These are phyloP conservation scores for Aureobasidium sp. DNA, from an alignment of 2,329 filamentous ascomycete species.

Conservation along the genomic window DNA sequence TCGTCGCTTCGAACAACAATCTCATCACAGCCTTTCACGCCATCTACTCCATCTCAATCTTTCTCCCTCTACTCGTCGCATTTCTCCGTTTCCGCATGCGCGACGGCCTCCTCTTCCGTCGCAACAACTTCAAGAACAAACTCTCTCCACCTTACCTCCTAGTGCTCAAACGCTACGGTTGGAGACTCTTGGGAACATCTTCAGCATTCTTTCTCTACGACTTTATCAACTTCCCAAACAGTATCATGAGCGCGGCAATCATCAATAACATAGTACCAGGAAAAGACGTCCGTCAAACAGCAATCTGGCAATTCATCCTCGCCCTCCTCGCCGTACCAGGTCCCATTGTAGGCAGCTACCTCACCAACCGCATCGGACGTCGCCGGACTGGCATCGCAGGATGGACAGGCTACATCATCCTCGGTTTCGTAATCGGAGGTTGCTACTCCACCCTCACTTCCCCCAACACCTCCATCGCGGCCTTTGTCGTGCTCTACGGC, in stretches of 20 bases:
- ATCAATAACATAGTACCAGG: slow-evolving; percentile 41
- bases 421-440: slow-evolving; percentile 59
- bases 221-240: slow-evolving; percentile 51
- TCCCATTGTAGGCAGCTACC: slow-evolving; percentile 53
- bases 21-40: slow-evolving; percentile 46
- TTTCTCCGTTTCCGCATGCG: slow-evolving; percentile 40
- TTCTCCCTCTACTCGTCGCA: slow-evolving; percentile 50
- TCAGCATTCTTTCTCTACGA: slow-evolving; percentile 60
- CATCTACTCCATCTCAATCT: slow-evolving; percentile 49
- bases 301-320: slow-evolving; percentile 53
- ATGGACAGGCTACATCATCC: slow-evolving; percentile 56
- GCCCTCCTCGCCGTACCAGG: slow-evolving; percentile 53
- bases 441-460: slow-evolving; percentile 53
- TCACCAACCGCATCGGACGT: slow-evolving; percentile 55
- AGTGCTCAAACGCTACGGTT: slow-evolving; percentile 52
- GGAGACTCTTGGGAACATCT: slow-evolving; percentile 39
- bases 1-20: slow-evolving; percentile 35
- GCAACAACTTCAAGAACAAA: slow-evolving; percentile 51
- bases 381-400: slow-evolving; percentile 58
- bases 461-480: slow-evolving; percentile 49
- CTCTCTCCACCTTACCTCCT: slow-evolving; percentile 49
- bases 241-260: slow-evolving; percentile 51
- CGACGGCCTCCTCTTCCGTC: slow-evolving; percentile 54
- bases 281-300: slow-evolving; percentile 47
- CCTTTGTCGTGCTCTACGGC: slow-evolving; percentile 60